Conservation (phyloP, 345 rosid species). For the Mallotus nudiflorus region DNA sequence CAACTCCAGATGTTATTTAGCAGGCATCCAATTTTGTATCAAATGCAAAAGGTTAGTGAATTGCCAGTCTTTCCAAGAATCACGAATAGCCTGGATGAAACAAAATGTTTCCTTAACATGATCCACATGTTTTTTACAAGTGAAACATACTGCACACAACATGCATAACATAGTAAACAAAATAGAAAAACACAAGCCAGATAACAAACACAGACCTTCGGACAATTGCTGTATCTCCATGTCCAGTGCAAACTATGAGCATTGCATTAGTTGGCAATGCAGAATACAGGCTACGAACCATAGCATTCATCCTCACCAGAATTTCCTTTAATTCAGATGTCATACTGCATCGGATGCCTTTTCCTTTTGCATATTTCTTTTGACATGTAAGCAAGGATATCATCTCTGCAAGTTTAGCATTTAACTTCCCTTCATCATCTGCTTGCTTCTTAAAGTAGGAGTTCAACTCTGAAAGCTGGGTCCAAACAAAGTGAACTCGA, state of each 20-base stretch:
- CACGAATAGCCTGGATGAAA: not conserved
- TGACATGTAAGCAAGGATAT: slow-evolving; percentile 74
- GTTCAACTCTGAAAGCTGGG: slow-evolving; percentile 83
- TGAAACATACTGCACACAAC: not conserved
- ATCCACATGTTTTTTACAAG: not conserved
- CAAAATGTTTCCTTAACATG: not conserved
- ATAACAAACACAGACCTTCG: slow-evolving; percentile 49
- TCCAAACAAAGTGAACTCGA: slow-evolving; percentile 73
- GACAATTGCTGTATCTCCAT: slow-evolving; percentile 85
- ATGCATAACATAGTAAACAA: not conserved
- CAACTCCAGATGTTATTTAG: not conserved
- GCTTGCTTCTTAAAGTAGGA: slow-evolving; percentile 64
- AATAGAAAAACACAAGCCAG: not conserved
- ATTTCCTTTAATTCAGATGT: slow-evolving; percentile 65
- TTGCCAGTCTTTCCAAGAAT: not conserved
- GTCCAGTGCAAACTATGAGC: slow-evolving; percentile 95
- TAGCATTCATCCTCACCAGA: slow-evolving; percentile 49
- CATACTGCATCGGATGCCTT: slow-evolving; percentile 40
- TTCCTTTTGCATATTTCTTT: slow-evolving; percentile 40
- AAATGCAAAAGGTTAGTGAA: too few relatives aligned
- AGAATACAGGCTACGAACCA: slow-evolving; percentile 49
- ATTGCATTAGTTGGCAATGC: slow-evolving; percentile 76
- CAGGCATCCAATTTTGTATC: not conserved
- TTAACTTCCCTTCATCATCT: slow-evolving; percentile 56
- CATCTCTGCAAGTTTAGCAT: slow-evolving; percentile 72